Base-by-base conservation (phyloP, 768 basidiomycete species). In the Pleurotus cornucopiae region DNA sequence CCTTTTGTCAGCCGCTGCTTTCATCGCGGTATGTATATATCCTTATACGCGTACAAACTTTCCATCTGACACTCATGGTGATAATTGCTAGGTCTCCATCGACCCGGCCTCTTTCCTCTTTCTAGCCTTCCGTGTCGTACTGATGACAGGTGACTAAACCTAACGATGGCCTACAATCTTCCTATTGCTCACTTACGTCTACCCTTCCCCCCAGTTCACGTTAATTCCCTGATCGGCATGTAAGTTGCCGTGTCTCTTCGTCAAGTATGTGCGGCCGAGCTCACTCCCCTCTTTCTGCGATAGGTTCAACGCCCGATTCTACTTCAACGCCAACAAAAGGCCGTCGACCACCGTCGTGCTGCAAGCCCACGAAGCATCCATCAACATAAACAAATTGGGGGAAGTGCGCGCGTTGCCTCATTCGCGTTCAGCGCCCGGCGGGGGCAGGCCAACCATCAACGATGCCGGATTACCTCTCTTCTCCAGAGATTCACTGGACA, bases 231-330 rank as follows among this genome's bases (percentile, higher is more conserved):
- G 39, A 14, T 53, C 9, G 51, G 12, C 6, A 53, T 53, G 51
- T 53, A 25, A n/a, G 18, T 40, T 34, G 30, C 16, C 12, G 20
- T 5, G 18, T 13, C 4, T 20, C 18, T 18, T 18, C 34, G 34
- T 37, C 51, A 1, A 44, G n/a, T 44, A 13, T 6, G 16, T n/a
- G 2, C 30, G 30, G 23, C 41, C 23, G 14, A 16, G 7, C 39
- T 41, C 51, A 16, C 9, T 2, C 18, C 18, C 14, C 23, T 2
- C 18, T 23, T 30, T n/a, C 6, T 7, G n/a, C 41, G 11, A 21
- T 13, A 53, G 51, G 51, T 53, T 53, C 39, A 53, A 53, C 23
- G 51, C 51, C 5, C 51, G 51, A 5, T 30, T 18, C 21, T 53
- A 53, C 39, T 53, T 53, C 39, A 37, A 39, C 21, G 11, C 48